Percentiles rank a stretch among this genome's conserved stretches.
These are phyloP conservation scores for Pelargonium fulgidum DNA, from an alignment of 441 rosid species.

Conservation along the genomic window DNA sequence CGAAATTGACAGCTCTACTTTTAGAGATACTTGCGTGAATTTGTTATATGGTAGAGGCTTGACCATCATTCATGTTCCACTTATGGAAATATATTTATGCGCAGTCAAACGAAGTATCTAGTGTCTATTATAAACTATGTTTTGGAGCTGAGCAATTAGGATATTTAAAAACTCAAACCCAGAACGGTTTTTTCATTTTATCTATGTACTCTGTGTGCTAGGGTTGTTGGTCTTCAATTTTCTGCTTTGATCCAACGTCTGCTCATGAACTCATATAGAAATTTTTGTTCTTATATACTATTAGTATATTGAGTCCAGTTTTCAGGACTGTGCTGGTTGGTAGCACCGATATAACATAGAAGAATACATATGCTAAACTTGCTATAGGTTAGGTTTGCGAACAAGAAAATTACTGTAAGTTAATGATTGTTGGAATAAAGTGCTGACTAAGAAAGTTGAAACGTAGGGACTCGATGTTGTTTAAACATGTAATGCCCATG, in stretches of 20 bases:
- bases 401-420: neutral
- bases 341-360: neutral
- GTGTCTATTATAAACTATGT: neutral
- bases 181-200: neutral
- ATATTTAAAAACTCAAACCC: neutral
- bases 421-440: neutral
- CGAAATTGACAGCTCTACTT: neutral
- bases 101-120: neutral
- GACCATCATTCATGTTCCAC: neutral
- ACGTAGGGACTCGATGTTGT: neutral
- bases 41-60: neutral
- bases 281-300: neutral
- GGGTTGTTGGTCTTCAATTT: neutral
- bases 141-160: neutral
- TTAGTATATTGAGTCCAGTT: neutral
- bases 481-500: neutral
- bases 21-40: neutral
- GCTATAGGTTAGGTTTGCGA: neutral
- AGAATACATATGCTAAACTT: neutral
- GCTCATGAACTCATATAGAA: neutral
- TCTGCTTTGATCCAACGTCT: neutral
- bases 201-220: neutral
- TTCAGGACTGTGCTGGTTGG: neutral
- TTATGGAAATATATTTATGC: neutral
- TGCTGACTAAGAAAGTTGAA: neutral